Evolutionary conservation across 345 rosid genomes (phyloP).

Genomic region (Leavenworthia alabamica): DNA sequence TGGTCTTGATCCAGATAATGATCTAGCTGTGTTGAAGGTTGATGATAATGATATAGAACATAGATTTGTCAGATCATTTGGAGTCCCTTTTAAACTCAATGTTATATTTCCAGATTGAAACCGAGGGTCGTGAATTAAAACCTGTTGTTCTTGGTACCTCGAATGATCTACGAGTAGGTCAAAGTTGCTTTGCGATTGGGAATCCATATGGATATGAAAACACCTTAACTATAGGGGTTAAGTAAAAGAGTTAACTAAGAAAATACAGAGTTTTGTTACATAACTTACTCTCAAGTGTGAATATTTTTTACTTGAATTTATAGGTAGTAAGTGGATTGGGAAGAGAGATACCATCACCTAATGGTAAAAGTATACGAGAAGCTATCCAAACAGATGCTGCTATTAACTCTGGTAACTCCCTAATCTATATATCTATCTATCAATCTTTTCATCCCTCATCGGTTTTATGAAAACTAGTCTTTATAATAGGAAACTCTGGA

Average conservation of each 20-base stretch:
- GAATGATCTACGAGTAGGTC: slow-evolving; percentile 63
- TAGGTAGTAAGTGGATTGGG: slow-evolving; percentile 92
- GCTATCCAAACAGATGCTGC: slow-evolving; percentile 90
- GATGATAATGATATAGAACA: not conserved
- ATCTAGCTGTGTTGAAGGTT: slow-evolving; percentile 81
- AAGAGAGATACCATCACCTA: slow-evolving; percentile 84
- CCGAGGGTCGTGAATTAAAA: slow-evolving; percentile 54
- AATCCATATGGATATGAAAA: slow-evolving; percentile 87
- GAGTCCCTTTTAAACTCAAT: not conserved
- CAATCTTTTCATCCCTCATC: not conserved
- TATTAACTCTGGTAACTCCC: slow-evolving; percentile 54
- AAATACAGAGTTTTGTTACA: not conserved
- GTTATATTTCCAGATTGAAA: slow-evolving; percentile 50
- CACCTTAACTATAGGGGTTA: slow-evolving; percentile 96
- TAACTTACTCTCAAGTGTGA: not conserved
- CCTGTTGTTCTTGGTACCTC: slow-evolving; percentile 76
- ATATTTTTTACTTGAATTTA: not conserved
- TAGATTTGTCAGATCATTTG: not conserved
- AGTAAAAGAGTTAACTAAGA: no score
- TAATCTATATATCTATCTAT: not conserved
- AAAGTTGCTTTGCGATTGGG: slow-evolving; percentile 81
- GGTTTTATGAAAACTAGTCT: not conserved
- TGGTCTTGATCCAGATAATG: slow-evolving; percentile 73
- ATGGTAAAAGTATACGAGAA: slow-evolving; percentile 70
- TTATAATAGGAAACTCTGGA: slow-evolving; percentile 57